phyloP scores from a whole-genome alignment of 306 rosid genomes.

The Cucumis melo region DNA sequence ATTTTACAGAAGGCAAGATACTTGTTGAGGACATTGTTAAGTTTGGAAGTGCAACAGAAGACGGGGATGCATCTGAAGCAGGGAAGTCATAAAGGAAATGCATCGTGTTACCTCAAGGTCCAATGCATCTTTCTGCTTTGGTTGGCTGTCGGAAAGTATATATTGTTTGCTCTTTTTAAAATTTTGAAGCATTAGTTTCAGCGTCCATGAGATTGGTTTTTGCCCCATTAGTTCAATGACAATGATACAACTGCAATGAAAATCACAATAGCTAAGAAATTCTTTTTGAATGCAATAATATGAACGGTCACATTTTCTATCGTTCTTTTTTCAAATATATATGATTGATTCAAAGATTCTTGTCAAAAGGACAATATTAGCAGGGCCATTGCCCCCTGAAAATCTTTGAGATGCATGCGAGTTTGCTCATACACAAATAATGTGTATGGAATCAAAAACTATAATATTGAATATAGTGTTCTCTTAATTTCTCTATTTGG shows the following conservation, averaged over 20 bases:
- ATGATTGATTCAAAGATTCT: neutral
- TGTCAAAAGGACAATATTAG: neutral
- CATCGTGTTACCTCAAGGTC: neutral
- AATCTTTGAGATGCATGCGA: too few relatives aligned
- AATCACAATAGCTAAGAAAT: neutral
- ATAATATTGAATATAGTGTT: too few relatives aligned
- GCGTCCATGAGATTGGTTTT: neutral
- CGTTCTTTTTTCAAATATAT: neutral
- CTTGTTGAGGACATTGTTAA: constrained; percentile 87
- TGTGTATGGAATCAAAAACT: too few relatives aligned
- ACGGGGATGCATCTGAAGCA: neutral
- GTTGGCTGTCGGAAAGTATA: neutral
- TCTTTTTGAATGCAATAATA: neutral
- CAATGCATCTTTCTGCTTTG: neutral
- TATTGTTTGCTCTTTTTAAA: neutral
- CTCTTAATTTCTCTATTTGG: too few relatives aligned
- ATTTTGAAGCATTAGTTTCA: neutral
- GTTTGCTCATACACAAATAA: too few relatives aligned
- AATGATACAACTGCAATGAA: neutral
- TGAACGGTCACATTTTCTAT: neutral
- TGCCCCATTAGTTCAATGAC: neutral
- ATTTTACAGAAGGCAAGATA: constrained; percentile 70
- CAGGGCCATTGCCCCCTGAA: neutral
- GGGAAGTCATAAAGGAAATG: neutral
- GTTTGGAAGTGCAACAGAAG: constrained; percentile 46